Base-by-base conservation (phyloP, 352 stramenopile genomes). In the Phytophthora pluvialis region DNA sequence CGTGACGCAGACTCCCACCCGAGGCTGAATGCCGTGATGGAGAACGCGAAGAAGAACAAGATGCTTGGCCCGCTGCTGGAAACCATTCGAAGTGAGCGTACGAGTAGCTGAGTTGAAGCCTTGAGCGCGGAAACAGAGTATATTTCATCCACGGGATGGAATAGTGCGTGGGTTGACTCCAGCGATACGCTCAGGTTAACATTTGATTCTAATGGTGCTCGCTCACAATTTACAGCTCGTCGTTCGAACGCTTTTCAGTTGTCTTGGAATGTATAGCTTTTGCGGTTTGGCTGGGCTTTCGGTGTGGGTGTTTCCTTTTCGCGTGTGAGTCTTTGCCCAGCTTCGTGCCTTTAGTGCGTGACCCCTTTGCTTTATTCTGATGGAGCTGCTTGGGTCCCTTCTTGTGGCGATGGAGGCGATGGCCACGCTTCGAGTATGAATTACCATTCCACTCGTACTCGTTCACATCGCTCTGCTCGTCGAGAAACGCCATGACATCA, bases 1-100 rank as follows among this genome's bases (percentile, higher is more conserved):
- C 80, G 81, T 50, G 88, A 95, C 61, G 69, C 80, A 15, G 81
- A 94, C 9, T 81, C 80, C 7, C 82, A 96, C 65, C 78, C 86
- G 12, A 93, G 89, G 54, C 81, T 95, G 45, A 72, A 78, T 35
- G 52, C 61, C 25, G 77, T 93, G 35, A 64, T 89, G 43, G 80
- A 90, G 25, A 85, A 68, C 45, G 70, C 86, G 26, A 90, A 90
- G 70, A 88, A 86, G 36, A 91, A 86, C 62, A 78, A 85, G 48
- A 75, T 78, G 40, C 69, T 94, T 4, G 70, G 78, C 4, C 77
- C 77, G 11, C 53, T 91, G 43, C 60, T 92, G 15, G 86, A 93
- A 35, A 74, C 75, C 10, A 83, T 92, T 72, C 86, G 85, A 48
- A 84, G 52, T 63, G 85, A 94, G 61, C 68, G 69, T 36, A 32